These are phyloP conservation scores for Rhododendron henanense DNA, from an alignment of 148 eudicot genomes.

Conservation along the genomic window DNA sequence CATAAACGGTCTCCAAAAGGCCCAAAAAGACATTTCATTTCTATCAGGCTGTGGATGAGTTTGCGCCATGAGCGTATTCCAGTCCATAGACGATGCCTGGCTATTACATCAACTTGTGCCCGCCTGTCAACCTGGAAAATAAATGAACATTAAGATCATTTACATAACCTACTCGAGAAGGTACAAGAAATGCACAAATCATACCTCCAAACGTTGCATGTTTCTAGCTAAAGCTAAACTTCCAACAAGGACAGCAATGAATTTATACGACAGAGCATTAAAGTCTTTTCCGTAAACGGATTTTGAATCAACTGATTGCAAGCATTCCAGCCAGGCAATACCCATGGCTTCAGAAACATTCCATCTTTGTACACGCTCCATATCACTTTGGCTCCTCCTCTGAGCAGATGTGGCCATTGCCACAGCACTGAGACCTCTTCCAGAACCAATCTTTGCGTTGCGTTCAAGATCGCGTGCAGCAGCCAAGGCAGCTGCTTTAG, in stretches of 20 bases:
- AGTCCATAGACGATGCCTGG: constrained; percentile 56
- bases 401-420: constrained; percentile 99
- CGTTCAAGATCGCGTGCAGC: constrained; percentile 99
- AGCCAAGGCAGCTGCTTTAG: constrained; percentile 98
- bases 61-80: constrained; percentile 95
- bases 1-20: constrained; percentile 55
- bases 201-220: constrained; percentile 97
- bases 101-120: constrained; percentile 65
- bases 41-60: constrained; percentile 79
- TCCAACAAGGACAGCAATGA: constrained; percentile 92
- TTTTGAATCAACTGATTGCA: constrained; percentile 85
- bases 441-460: constrained; percentile 94
- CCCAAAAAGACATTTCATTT: constrained; percentile 86
- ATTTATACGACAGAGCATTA: constrained; percentile 87
- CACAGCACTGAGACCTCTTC: constrained; percentile 99
- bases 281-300: constrained; percentile 92
- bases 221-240: constrained; percentile 95
- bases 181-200: constrained; percentile 1
- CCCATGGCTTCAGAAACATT: constrained; percentile 96
- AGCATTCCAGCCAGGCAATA: constrained; percentile 96
- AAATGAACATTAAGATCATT: background rate
- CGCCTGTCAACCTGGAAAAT: constrained; percentile 78
- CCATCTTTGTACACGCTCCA: constrained; percentile 91
- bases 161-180: background rate
- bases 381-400: constrained; percentile 74